Percentiles rank a stretch among this genome's conserved stretches.
phyloP scores from a whole-genome alignment of 306 rosid species.

The Erythrophleum fordii region DNA sequence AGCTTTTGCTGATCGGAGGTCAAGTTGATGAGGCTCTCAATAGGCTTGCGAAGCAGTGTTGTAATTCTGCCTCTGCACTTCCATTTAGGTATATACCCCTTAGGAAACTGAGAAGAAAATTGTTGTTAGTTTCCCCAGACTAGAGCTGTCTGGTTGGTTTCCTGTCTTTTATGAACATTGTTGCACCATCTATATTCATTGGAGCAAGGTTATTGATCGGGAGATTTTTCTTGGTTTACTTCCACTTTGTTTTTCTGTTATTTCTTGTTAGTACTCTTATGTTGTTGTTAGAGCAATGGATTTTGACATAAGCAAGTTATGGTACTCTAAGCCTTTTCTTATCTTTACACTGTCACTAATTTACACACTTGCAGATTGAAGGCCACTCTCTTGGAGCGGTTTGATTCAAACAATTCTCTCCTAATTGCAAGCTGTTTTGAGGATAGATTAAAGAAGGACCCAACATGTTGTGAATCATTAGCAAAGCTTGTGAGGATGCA shows the following conservation, averaged over 20 bases:
- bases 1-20: constrained; percentile 82
- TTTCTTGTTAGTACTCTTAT: not conserved
- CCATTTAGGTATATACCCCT: constrained; percentile 61
- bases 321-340: not conserved
- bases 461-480: constrained; percentile 64
- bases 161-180: not conserved
- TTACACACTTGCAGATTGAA: constrained; percentile 58
- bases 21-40: constrained; percentile 64
- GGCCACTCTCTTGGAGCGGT: constrained; percentile 60
- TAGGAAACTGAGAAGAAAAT: not conserved
- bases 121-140: too few species aligned
- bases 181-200: too few species aligned
- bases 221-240: not conserved
- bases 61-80: constrained; percentile 48
- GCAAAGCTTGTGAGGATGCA: constrained; percentile 73
- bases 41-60: constrained; percentile 57
- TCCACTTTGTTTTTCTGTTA: not conserved
- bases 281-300: not conserved
- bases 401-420: constrained; percentile 53
- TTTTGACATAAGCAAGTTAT: constrained; percentile 13
- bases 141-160: too few species aligned
- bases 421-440: constrained; percentile 54
- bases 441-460: constrained; percentile 77
- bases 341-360: constrained; percentile 28
- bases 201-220: not conserved